These are phyloP conservation scores for Straminergon stramineum DNA, from an alignment of 225 moss, liverwort and hornwort species.

Conservation along the genomic window DNA sequence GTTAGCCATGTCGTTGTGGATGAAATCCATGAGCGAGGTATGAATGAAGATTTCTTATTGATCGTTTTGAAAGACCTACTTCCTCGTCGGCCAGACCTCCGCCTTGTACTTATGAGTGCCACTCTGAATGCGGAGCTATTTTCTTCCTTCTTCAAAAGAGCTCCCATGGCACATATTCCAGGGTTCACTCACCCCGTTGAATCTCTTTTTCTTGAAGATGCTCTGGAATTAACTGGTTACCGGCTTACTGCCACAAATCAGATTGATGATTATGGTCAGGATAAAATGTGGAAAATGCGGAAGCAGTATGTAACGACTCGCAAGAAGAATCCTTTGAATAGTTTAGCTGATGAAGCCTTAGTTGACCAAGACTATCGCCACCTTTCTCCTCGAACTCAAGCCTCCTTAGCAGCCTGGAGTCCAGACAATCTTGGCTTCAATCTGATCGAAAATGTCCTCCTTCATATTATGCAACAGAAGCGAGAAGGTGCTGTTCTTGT, in stretches of 20 bases:
- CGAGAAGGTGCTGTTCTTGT: slow-evolving; percentile 85
- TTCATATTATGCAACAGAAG: slow-evolving; percentile 54
- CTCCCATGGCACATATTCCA: slow-evolving; percentile 82
- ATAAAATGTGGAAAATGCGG: slow-evolving; percentile 84
- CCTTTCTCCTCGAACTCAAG: slow-evolving; percentile 55
- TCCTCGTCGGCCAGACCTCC: slow-evolving; percentile 70
- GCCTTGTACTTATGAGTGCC: slow-evolving; percentile 93
- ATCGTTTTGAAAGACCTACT: slow-evolving; percentile 86
- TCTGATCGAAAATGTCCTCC: slow-evolving; percentile 58
- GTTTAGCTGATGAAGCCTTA: slow-evolving; percentile 74
- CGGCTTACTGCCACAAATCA: slow-evolving; percentile 72
- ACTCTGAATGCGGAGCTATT: slow-evolving; percentile 95
- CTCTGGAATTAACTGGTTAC: slow-evolving; percentile 56
- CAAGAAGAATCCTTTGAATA: slow-evolving; percentile 58
- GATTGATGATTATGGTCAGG: slow-evolving; percentile 93
- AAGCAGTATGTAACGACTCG: slow-evolving; percentile 69
- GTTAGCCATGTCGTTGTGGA: slow-evolving; percentile 94
- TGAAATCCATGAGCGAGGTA: slow-evolving; percentile 97
- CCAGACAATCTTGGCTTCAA: slow-evolving; percentile 89
- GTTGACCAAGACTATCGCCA: slow-evolving; percentile 49
- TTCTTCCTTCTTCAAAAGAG: slow-evolving; percentile 74
- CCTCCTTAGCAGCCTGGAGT: slow-evolving; percentile 83
- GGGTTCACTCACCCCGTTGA: slow-evolving; percentile 92
- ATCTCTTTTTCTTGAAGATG: slow-evolving; percentile 64
- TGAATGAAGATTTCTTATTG: slow-evolving; percentile 96